These are phyloP conservation scores for Colletotrichum liaoningense DNA, from an alignment of 2,329 filamentous ascomycete genomes.

Conservation along the genomic window DNA sequence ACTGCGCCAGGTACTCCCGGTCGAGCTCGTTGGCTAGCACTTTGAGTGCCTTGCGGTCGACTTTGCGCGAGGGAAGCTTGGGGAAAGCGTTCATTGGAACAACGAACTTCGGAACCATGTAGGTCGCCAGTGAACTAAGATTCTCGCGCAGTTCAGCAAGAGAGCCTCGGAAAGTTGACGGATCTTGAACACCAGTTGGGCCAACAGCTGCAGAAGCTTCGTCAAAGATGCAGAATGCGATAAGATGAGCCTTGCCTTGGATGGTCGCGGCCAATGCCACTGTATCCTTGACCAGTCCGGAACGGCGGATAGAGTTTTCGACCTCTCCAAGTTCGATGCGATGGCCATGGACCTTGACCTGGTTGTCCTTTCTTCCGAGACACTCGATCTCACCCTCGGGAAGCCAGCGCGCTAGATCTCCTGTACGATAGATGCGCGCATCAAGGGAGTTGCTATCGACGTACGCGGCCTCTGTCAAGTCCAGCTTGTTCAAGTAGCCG, in stretches of 20 bases:
- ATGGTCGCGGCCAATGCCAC: neutral
- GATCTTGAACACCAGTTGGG: neutral
- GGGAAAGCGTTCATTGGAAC: conserved; percentile 40
- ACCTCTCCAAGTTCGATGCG: conserved; percentile 39
- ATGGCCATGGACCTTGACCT: conserved; percentile 39
- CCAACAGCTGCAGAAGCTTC: neutral
- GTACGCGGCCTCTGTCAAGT: conserved; percentile 30
- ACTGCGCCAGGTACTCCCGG: neutral
- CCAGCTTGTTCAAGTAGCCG: conserved; percentile 36
- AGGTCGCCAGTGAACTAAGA: conserved; percentile 37
- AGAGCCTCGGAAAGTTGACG: neutral
- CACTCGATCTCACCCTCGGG: conserved; percentile 36
- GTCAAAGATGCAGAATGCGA: conserved; percentile 1
- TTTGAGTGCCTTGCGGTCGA: conserved; percentile 40
- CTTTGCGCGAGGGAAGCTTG: conserved; percentile 41
- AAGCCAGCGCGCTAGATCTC: conserved; percentile 36
- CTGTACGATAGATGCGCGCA: conserved; percentile 36
- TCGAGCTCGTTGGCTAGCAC: neutral
- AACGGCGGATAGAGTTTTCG: conserved; percentile 34
- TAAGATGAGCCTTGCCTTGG: neutral
- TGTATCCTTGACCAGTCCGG: neutral
- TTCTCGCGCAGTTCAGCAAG: conserved; percentile 21
- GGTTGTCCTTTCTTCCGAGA: conserved; percentile 37
- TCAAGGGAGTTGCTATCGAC: neutral
- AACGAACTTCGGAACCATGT: conserved; percentile 43